Base-by-base conservation (phyloP, 2,329 filamentous ascomycete species). In the Fonsecaea pedrosoi region DNA sequence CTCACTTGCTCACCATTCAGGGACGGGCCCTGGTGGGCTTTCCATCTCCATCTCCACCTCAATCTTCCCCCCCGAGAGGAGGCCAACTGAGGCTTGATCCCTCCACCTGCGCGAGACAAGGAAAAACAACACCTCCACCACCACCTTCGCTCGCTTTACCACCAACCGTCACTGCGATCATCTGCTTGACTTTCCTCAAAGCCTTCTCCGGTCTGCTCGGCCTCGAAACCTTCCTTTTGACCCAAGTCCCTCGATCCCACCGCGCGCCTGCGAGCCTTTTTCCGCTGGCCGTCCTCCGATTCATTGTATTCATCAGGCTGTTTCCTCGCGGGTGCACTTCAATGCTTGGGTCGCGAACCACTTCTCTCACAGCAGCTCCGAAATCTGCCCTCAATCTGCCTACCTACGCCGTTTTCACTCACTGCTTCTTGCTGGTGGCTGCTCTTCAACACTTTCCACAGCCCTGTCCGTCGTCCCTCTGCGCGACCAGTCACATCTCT, bases 371-470 rank as follows among this genome's bases (percentile, higher is more conserved):
- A 48, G 21, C 40, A 38, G 59, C 25, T 38, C 42, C 30, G 25
- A 50, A 65, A 35, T 69, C 67, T 57, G 67, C 64, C 64, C 38
- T 48, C 61, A 55, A 62, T 66, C 67, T 60, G 54, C 67, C 56
- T 21, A 21, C 50, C 54, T n/a, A 21, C 40, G 48, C 61, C 64
- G 53, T 56, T 62, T 61, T 48, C 25, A 62, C 35, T 37, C 55
- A 38, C 54, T 53, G n/a, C 35, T 54, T 35, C 25, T 48, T 38
- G 54, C 57, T 18, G 25, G 37, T 56, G 56, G 40, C 62, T 60
- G 42, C 42, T 48, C 25, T 25, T 58, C 30, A 18, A 54, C 18
- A 34, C 45, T 12, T 56, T 48, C 57, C 45, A 48, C 57, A 55
- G 58, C 64, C 45, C 37, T 35, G 54, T 42, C 60, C 15, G 12